A percentile compares a stretch with the other conserved stretches of the same genome.
These are phyloP conservation scores for Cladosporium sp. DNA, from an alignment of 2,329 filamentous ascomycete species.

Conservation along the genomic window DNA sequence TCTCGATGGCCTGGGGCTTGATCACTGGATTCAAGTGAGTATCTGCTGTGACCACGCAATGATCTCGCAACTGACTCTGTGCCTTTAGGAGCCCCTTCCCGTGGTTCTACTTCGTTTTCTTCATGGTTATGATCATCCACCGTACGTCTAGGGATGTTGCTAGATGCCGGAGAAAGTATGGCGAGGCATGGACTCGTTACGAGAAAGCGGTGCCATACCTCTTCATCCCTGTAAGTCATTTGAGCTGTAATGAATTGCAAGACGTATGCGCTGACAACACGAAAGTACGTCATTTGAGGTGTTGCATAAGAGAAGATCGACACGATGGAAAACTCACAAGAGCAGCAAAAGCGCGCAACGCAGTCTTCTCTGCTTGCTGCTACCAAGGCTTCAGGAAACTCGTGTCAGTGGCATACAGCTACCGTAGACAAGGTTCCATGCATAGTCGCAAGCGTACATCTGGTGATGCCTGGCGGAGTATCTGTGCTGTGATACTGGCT, in stretches of 20 bases:
- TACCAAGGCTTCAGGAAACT: no score
- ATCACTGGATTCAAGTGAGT: slow-evolving; percentile 65
- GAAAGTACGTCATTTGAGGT: background rate
- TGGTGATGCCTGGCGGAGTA: no score
- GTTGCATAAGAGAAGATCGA: no score
- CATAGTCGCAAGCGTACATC: no score
- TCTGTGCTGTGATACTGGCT: no score
- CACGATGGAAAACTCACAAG: no score
- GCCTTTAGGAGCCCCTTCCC: slow-evolving; percentile 63
- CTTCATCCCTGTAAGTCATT: slow-evolving; percentile 63
- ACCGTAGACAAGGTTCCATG: no score
- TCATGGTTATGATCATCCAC: slow-evolving; percentile 73
- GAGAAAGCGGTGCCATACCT: slow-evolving; percentile 75
- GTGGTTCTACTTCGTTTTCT: slow-evolving; percentile 86
- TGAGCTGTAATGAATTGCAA: background rate
- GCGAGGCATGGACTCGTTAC: slow-evolving; percentile 76
- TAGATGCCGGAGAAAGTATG: slow-evolving; percentile 72
- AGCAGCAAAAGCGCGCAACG: no score
- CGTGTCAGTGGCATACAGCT: no score
- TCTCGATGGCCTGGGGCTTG: slow-evolving; percentile 71
- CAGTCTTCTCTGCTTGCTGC: no score
- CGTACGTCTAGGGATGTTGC: slow-evolving; percentile 71
- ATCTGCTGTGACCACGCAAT: no score
- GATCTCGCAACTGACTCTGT: background rate
- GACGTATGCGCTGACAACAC: background rate